Percentiles rank a stretch among this genome's conserved stretches.
phyloP scores from a whole-genome alignment of 441 rosid species.

The Gossypium laxum region DNA sequence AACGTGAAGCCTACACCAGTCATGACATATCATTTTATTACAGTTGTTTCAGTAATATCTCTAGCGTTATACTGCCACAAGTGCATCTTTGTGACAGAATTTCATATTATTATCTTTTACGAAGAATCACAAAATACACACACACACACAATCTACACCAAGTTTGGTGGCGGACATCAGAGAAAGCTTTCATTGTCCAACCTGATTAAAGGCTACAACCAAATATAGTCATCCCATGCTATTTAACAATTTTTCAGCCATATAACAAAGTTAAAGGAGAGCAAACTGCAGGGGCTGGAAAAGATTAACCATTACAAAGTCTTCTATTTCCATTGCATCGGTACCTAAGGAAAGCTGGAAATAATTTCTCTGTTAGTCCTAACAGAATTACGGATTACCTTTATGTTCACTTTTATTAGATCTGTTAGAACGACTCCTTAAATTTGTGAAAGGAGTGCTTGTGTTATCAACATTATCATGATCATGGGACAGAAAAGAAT shows the following conservation, averaged over 20 bases:
- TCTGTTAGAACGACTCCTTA: background rate
- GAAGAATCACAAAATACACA: background rate
- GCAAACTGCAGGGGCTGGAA: background rate
- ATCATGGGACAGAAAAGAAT: constrained; percentile 28
- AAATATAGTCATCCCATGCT: background rate
- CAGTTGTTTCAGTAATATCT: background rate
- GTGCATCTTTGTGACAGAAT: background rate
- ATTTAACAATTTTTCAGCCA: background rate
- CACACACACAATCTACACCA: background rate
- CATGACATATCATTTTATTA: background rate
- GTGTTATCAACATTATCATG: constrained; percentile 20
- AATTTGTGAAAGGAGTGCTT: constrained; percentile 8
- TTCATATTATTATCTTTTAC: background rate
- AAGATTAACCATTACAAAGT: background rate
- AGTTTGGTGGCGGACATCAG: background rate
- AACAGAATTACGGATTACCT: background rate
- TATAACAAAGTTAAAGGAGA: background rate
- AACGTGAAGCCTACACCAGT: constrained; percentile 29
- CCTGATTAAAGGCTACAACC: background rate
- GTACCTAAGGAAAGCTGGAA: background rate
- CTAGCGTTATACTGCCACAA: background rate
- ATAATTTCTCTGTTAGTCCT: background rate
- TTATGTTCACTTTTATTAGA: background rate
- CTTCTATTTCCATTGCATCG: background rate
- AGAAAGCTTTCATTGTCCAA: background rate